A percentile compares a stretch with the other conserved stretches of the same genome.
phyloP scores from a whole-genome alignment of 495 filamentous ascomycete genomes.

The Aspergillus haitiensis region DNA sequence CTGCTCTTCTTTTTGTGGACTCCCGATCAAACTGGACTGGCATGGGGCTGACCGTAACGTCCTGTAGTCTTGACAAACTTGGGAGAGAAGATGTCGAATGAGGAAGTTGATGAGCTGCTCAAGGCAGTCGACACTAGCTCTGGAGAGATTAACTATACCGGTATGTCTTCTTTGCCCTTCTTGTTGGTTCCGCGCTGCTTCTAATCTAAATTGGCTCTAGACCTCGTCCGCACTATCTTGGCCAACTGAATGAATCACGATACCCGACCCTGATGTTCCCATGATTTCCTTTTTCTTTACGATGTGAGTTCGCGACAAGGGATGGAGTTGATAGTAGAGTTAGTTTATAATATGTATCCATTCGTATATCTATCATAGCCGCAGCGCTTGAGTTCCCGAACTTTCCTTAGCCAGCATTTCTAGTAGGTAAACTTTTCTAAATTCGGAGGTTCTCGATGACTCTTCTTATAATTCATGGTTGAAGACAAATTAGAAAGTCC shows the following conservation, averaged over 20 bases:
- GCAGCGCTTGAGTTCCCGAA: no score
- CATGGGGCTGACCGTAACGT: background rate
- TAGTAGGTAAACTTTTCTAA: no score
- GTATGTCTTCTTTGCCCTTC: slow-evolving; percentile 46
- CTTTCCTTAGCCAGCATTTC: no score
- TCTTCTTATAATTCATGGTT: no score
- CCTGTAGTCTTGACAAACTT: slow-evolving; percentile 82
- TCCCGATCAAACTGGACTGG: background rate
- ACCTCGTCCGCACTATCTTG: slow-evolving; percentile 91
- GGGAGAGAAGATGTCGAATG: slow-evolving; percentile 98
- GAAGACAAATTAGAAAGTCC: no score
- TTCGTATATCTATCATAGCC: no score
- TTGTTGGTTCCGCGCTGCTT: background rate
- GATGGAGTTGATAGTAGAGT: slow-evolving; percentile 13
- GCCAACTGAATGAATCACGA: slow-evolving; percentile 67
- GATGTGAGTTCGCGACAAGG: slow-evolving; percentile 11
- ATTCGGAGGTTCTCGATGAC: no score
- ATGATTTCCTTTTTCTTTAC: slow-evolving; percentile 18
- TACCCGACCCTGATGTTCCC: slow-evolving; percentile 22
- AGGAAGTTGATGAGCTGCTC: slow-evolving; percentile 96
- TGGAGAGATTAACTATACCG: slow-evolving; percentile 95
- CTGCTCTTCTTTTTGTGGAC: no score
- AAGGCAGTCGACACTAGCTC: slow-evolving; percentile 94
- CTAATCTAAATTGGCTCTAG: slow-evolving; percentile 39
- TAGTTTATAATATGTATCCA: slow-evolving; percentile 14